These are phyloP conservation scores for Colletotrichum sp. DNA, from an alignment of 2,329 filamentous ascomycete species.

Conservation along the genomic window DNA sequence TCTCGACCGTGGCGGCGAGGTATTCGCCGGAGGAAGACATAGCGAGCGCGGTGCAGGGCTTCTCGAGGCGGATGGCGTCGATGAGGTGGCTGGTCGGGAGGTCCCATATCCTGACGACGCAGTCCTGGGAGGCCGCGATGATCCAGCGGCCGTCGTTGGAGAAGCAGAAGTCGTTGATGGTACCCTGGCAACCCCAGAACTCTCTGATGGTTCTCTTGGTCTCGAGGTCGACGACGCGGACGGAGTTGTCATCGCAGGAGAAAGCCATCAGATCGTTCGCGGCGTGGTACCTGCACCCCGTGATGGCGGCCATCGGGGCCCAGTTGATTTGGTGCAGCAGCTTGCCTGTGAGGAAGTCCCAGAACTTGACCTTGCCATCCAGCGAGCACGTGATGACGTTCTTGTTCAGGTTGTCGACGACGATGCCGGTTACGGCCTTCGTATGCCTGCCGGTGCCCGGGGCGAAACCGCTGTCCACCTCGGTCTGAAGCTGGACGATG, in stretches of 20 bases:
- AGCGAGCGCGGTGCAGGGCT: constrained; percentile 80
- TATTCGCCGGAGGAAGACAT: constrained; percentile 94
- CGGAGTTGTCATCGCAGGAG: constrained; percentile 85
- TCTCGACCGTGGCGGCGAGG: constrained; percentile 86
- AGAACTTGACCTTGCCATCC: constrained; percentile 96
- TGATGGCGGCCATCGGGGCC: constrained; percentile 78
- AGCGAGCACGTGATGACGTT: constrained; percentile 84
- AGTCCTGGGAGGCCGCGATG: constrained; percentile 83
- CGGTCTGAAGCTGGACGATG: constrained; percentile 59
- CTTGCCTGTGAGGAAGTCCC: constrained; percentile 88
- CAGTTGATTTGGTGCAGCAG: constrained; percentile 84
- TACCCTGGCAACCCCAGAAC: constrained; percentile 79
- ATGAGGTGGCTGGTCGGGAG: constrained; percentile 94
- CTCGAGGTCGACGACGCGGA: constrained; percentile 88
- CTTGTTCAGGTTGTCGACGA: constrained; percentile 89
- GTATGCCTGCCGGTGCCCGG: constrained; percentile 75
- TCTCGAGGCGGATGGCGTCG: constrained; percentile 83
- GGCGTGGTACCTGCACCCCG: constrained; percentile 79
- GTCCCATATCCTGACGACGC: constrained; percentile 88
- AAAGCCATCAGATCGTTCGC: constrained; percentile 87
- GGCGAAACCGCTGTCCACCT: constrained; percentile 45
- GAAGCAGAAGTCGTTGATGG: constrained; percentile 84
- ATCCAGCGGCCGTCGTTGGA: constrained; percentile 95
- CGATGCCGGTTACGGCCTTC: constrained; percentile 82
- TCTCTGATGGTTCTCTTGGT: constrained; percentile 92